phyloP scores from a whole-genome alignment of 495 filamentous ascomycete genomes.

The Tricharina praecox region DNA sequence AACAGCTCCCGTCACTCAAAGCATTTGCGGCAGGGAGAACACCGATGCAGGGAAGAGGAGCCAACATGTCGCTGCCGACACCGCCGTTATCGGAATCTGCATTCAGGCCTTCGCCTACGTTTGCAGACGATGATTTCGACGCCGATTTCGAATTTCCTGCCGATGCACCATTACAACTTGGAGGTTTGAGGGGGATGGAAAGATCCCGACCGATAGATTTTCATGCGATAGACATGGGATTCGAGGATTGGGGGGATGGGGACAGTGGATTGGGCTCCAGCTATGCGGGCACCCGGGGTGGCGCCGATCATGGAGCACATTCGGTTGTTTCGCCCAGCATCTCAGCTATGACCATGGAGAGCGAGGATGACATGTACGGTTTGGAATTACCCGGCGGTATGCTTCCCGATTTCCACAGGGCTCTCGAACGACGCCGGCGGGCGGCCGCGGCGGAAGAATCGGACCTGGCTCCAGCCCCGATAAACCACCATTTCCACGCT shows the following conservation, averaged over 20 bases:
- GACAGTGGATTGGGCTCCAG: constrained; percentile 73
- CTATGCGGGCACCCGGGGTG: constrained; percentile 31
- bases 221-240: constrained; percentile 45
- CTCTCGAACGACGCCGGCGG: constrained; percentile 38
- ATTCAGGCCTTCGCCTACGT: constrained; percentile 24
- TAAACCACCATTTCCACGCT: neutral
- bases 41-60: constrained; percentile 31
- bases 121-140: constrained; percentile 50
- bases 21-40: constrained; percentile 38
- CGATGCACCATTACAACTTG: constrained; percentile 26
- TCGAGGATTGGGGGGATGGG: constrained; percentile 87
- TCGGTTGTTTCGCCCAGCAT: constrained; percentile 36
- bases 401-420: constrained; percentile 52
- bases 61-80: constrained; percentile 29
- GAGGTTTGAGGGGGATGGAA: constrained; percentile 20
- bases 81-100: constrained; percentile 31
- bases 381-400: constrained; percentile 69
- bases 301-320: constrained; percentile 8
- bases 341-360: constrained; percentile 52
- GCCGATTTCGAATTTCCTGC: constrained; percentile 57
- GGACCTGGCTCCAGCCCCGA: neutral
- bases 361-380: constrained; percentile 78
- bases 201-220: constrained; percentile 10
- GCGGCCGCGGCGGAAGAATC: neutral
- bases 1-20: constrained; percentile 46